Conservation (phyloP, 2,329 filamentous ascomycete genomes). For the Pseudogymnoascus sp. region DNA sequence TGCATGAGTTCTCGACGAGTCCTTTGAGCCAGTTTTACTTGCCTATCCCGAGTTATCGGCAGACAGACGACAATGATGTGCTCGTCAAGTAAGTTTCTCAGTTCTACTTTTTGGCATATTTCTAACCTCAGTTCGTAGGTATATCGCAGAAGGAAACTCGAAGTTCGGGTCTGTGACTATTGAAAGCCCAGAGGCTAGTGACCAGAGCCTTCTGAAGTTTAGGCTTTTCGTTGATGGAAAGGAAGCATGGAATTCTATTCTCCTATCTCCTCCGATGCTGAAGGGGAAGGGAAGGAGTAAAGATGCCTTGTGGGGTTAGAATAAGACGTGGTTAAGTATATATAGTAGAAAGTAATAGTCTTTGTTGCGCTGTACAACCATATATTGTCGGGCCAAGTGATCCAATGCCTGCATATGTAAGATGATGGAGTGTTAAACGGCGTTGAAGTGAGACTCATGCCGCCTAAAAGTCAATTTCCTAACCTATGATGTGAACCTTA, state of each 20-base stretch:
- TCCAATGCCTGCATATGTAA: neutral
- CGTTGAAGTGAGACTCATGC: neutral
- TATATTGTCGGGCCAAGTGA: neutral
- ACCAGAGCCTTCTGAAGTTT: constrained; percentile 69
- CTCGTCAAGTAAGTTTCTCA: constrained; percentile 62
- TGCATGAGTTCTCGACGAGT: constrained; percentile 87
- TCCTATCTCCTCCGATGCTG: constrained; percentile 38
- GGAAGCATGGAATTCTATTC: constrained; percentile 62
- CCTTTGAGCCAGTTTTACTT: constrained; percentile 92
- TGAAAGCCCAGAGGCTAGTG: constrained; percentile 51
- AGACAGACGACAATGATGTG: constrained; percentile 74
- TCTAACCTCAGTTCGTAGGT: constrained; percentile 35
- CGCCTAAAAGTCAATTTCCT: too few species aligned
- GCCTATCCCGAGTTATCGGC: constrained; percentile 72
- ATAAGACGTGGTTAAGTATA: neutral
- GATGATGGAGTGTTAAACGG: neutral
- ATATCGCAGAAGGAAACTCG: constrained; percentile 74
- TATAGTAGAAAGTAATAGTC: neutral
- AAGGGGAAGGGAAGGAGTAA: constrained; percentile 21
- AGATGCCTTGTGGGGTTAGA: constrained; percentile 26
- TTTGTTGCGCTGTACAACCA: neutral
- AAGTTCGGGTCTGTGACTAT: constrained; percentile 85
- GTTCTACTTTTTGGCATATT: neutral
- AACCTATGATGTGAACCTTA: neutral
- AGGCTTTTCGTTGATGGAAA: constrained; percentile 72